Evolutionary conservation across 2,329 filamentous ascomycete genomes (phyloP), one percentile per base, ranked within the genome.

Genomic region (Plenodomus biglobosus): DNA sequence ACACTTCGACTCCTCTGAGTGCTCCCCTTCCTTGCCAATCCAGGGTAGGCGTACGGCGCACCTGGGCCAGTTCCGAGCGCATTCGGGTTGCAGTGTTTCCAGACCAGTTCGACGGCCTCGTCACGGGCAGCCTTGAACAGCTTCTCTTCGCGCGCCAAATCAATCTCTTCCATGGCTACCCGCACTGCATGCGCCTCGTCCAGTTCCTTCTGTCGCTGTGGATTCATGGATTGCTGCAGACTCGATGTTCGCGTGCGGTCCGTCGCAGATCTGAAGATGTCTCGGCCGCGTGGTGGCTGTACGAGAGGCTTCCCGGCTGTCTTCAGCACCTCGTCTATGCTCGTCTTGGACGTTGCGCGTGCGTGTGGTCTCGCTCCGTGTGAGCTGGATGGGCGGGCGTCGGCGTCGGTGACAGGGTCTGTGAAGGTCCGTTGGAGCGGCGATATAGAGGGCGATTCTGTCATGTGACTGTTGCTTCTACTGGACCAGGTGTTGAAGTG

Each of bases 71-170:
- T 78, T 59, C 84, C 87, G 8, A 86, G 82, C 1, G 83, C 81
- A 37, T 84, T 80, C 2, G 86, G 85, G 56, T 90, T 80, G 65
- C 86, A 79, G 65, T 92, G 88, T 63, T 85, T 83, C 80, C 84
- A 91, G 37, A 92, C 88, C 38, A 92, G 77, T 67, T 92, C 87
- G 1, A 87, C 85, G 10, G 88, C 88, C 69, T 92, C 88, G 50
- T 90, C 78, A 52, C 89, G 83, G 22, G 88, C 88, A 35, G 86
- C 85, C 11, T 82, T 76, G 66, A 88, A 87, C 40, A 92, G 69
- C 38, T 81, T 81, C 49, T 77, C 69, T 49, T 86, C 84, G 17
- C 86, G 84, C 2, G 84, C 78, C 21, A 87, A 55, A 49, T 88
- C 82, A 80, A 91, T 82, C 60, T 88, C 85, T 57, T 90, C 83